Evolutionary conservation across 1,139 yeast species (phyloP), one percentile per base, ranked within the genome.

Genomic region (Suhomyces terraborum): DNA sequence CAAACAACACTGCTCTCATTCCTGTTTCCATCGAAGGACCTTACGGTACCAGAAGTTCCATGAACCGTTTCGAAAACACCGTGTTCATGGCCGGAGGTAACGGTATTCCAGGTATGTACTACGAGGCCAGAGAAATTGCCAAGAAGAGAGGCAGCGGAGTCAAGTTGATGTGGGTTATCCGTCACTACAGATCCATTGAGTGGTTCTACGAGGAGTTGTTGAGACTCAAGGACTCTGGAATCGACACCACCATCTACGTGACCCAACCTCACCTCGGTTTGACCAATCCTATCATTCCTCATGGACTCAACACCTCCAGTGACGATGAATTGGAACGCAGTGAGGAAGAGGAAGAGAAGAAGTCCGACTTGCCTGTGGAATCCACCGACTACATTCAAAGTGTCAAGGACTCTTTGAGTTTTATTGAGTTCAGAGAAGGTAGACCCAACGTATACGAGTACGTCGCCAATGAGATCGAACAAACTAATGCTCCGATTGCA

Each of bases 71-170:
- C 55, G 81, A 79, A 38, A 75, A 73, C 40, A 65, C 73, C 3
- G 58, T 83, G 14, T 67, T 84, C 35, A 52, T 84, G 40, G 80
- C 73, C 1, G 86, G 89, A 47, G 93, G 93, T 36, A 82, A 83
- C 45, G 95, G 95, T 51, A 73, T 87, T 48, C 85, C 95, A 2
- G 74, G 74, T 19, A 51, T 68, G 37, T 69, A 60, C 48, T 56
- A 62, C 21, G 69, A 67, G 50, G 69, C 68, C 12, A 48, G 51
- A 32, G 54, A 55, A 33, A 50, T 65, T 42, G 61, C 60, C 42
- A 42, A 42, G 28, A 40, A 35, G 25, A 40, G 43, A 24, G 30
- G 43, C 2, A 41, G 57, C 31, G 43, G 46, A 38, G 56, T 70
- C 33, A 70, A 73, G 55, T 56, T 79, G 20, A 66, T 72, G 54